A percentile compares a stretch with the other conserved stretches of the same genome.
These are phyloP conservation scores for Begonia masoniana DNA, from an alignment of 306 rosid species.

Conservation along the genomic window DNA sequence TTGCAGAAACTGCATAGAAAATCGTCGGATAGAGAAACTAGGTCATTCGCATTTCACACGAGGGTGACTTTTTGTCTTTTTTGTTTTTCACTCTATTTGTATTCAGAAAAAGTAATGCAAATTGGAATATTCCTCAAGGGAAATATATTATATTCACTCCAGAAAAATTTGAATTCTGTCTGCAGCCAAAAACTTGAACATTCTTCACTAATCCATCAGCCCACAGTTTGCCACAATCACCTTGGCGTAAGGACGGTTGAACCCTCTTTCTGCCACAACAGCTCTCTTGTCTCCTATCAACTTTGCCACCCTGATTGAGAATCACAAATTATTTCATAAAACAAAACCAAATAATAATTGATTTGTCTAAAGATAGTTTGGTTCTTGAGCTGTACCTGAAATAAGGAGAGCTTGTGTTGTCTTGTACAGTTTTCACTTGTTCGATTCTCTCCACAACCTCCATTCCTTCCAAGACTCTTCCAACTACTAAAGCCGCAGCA, in stretches of 20 bases:
- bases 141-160: neutral
- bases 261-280: conserved; percentile 78
- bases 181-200: neutral
- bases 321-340: neutral
- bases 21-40: too few species aligned
- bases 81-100: too few species aligned
- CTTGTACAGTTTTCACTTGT: conserved; percentile 66
- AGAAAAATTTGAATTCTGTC: neutral
- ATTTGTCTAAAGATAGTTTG: neutral
- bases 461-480: conserved; percentile 50
- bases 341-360: neutral
- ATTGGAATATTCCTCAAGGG: neutral
- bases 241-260: conserved; percentile 72
- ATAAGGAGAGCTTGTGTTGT: conserved; percentile 70
- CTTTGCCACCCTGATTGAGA: conserved; percentile 66
- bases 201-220: conserved; percentile 19
- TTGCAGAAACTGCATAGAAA: too few species aligned
- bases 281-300: conserved; percentile 82
- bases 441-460: conserved; percentile 54
- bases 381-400: conserved; percentile 34
- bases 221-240: conserved; percentile 58
- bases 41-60: too few species aligned
- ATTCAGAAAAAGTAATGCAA: too few species aligned
- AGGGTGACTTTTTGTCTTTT: too few species aligned
- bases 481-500: conserved; percentile 27